Evolutionary conservation across 257 asterid species (phyloP).

Genomic region (Solanum verrucosum): DNA sequence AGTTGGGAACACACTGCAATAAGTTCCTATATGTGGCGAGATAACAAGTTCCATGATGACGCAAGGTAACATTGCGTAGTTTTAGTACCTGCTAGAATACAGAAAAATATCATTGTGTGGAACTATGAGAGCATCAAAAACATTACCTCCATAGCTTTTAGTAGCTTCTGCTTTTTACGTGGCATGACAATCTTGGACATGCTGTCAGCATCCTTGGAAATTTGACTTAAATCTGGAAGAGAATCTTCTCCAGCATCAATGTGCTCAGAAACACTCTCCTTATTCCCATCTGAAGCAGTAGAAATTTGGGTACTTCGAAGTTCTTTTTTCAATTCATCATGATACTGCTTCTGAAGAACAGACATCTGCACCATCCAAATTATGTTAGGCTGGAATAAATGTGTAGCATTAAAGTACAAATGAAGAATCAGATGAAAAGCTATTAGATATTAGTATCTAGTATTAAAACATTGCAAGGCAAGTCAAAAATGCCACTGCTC

Average conservation of each 20-base stretch:
- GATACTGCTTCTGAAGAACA: constrained; percentile 45
- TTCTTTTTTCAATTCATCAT: constrained; percentile 55
- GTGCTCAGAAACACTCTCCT: constrained; percentile 16
- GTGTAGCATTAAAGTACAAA: neutral
- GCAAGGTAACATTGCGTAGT: neutral
- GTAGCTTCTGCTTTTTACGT: constrained; percentile 49
- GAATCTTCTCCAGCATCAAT: constrained; percentile 27
- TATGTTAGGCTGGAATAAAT: neutral
- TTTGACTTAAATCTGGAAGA: constrained; percentile 33
- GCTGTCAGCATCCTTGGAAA: constrained; percentile 37
- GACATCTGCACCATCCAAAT: constrained; percentile 43
- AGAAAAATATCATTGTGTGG: neutral
- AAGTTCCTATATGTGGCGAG: neutral
- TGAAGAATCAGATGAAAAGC: neutral
- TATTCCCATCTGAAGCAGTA: constrained; percentile 6
- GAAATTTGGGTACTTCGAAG: constrained; percentile 33
- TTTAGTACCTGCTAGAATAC: neutral
- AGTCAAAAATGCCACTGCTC: neutral
- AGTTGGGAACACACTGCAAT: neutral
- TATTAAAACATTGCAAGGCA: neutral
- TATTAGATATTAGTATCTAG: neutral
- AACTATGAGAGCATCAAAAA: neutral
- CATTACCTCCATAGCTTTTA: constrained; percentile 58
- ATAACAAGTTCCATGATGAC: neutral
- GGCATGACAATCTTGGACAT: constrained; percentile 46